These are phyloP conservation scores for Neonectria neomacrospora DNA, from an alignment of 2,329 filamentous ascomycete species.

Conservation along the genomic window DNA sequence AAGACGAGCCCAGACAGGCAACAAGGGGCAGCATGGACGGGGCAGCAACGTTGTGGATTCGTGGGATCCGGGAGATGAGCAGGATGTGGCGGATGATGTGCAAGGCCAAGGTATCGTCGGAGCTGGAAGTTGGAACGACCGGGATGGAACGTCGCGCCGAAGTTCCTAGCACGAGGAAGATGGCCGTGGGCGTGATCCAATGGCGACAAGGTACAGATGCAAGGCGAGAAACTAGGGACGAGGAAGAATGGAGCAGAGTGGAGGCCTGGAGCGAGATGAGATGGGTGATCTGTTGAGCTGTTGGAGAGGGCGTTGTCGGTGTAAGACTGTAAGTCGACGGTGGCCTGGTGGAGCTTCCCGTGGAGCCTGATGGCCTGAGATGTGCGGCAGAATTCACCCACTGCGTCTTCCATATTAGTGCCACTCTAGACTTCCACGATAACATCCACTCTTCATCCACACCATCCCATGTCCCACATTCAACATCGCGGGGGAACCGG, in stretches of 20 bases:
- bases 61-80: conserved; percentile 36
- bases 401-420: not conserved
- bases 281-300: conserved; percentile 7
- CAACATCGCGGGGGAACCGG: conserved; percentile 1
- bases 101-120: not conserved
- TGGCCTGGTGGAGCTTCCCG: conserved; percentile 13
- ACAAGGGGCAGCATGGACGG: conserved; percentile 25
- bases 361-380: conserved; percentile 8
- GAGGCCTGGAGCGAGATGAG: not conserved
- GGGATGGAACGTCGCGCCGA: conserved; percentile 40
- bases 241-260: not conserved
- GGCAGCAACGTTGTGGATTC: conserved; percentile 19
- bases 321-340: conserved; percentile 18
- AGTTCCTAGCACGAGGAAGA: conserved; percentile 35
- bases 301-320: conserved; percentile 2
- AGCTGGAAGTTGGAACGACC: not conserved
- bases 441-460: not conserved
- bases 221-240: conserved; percentile 3
- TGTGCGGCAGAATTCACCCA: conserved; percentile 6
- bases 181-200: conserved; percentile 9
- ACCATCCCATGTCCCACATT: not conserved
- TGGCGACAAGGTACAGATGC: conserved; percentile 16
- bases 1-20: conserved; percentile 29
- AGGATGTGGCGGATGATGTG: conserved; percentile 10
- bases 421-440: not conserved